Base-by-base conservation (phyloP, 2,329 filamentous ascomycete species). In the Epichloe gansuensis region DNA sequence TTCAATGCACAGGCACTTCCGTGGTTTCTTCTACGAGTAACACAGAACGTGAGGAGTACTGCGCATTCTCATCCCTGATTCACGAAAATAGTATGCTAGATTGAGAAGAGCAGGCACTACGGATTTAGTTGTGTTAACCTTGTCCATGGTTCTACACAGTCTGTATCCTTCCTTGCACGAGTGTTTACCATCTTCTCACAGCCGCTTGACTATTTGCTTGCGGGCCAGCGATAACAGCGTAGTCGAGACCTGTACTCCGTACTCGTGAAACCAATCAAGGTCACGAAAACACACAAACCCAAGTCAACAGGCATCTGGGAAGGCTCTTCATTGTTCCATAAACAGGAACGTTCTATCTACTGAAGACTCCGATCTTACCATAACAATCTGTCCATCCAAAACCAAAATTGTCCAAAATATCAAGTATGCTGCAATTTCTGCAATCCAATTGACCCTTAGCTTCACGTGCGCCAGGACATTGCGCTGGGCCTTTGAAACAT, bases 321-420 rank as follows among this genome's bases (percentile, higher is more conserved):
- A 57, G 60, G 58, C 57, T 62, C 52, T 64, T 62, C 62, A 66
- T 63, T 65, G 58, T 57, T 62, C 58, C 64, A 71, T 71, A 63
- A 71, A 71, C 66, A 71, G 63, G 47, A 69, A 63, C 64, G 64
- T 69, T 61, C 62, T 66, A 68, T 71, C 67, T 73, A 70, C 63
- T 62, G 56, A 63, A 63, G 64, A 66, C 65, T 67, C 64, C 63
- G 58, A 63, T 50, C 54, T 39, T 51, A 62, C 64, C 60, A 60
- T 61, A 65, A 61, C 62, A 63, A 61, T 62, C 58, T 61, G 58
- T 61, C 60, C 61, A 61, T 62, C 60, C 38, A 50, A 53, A 44
- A 50, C 39, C 46, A 49, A 47, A 4, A 2, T 21, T 47, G 36
- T 47, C 31, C 48, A 43, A 48, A 48, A 53, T 41, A 46, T 51